phyloP scores from a whole-genome alignment of 2,329 filamentous ascomycete genomes.

The Aureobasidium sp. region DNA sequence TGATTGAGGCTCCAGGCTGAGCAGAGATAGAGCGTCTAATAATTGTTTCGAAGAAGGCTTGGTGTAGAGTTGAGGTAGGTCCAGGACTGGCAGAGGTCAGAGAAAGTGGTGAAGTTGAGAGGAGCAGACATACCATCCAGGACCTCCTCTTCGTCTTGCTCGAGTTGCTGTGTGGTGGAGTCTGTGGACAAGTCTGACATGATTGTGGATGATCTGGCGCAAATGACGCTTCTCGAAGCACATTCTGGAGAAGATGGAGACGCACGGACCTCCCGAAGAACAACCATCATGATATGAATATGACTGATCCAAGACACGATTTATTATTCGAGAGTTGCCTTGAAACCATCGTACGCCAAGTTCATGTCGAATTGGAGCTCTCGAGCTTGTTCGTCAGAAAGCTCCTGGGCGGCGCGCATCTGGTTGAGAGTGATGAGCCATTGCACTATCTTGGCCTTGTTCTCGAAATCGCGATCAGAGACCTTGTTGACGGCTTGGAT shows the following conservation, averaged over 20 bases:
- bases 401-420: conserved; percentile 90
- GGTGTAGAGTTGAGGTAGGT: conserved; percentile 77
- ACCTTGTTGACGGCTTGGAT: conserved; percentile 98
- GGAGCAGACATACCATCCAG: conserved; percentile 38
- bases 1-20: conserved; percentile 60
- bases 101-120: not conserved
- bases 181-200: conserved; percentile 5
- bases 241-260: conserved; percentile 14
- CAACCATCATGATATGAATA: too few relatives aligned
- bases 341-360: conserved; percentile 89
- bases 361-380: conserved; percentile 92
- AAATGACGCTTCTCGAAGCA: not conserved
- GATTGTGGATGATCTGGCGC: not conserved
- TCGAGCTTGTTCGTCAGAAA: conserved; percentile 77
- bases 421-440: conserved; percentile 97
- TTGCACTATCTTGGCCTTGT: conserved; percentile 92
- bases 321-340: conserved; percentile 55
- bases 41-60: conserved; percentile 62
- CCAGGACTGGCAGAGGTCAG: conserved; percentile 47
- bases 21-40: conserved; percentile 56
- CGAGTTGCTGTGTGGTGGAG: conserved; percentile 18
- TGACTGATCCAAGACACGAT: too few relatives aligned
- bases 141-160: conserved; percentile 26
- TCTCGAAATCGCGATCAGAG: conserved; percentile 90
- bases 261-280: conserved; percentile 14